Evolutionary conservation across 768 basidiomycete species (phyloP).

Genomic region (Mycena rebaudengoi): DNA sequence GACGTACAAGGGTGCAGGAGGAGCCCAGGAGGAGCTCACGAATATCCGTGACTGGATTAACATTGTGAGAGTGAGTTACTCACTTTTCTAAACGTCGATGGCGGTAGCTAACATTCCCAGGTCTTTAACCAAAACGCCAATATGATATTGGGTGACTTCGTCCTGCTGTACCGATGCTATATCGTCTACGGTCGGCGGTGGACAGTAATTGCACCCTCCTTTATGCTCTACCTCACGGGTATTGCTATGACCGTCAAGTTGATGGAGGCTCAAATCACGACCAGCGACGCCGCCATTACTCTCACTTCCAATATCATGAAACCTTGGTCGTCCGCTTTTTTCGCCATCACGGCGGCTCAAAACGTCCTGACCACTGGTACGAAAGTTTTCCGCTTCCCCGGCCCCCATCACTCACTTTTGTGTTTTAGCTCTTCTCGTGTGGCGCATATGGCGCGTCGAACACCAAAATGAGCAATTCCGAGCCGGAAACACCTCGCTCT

Average conservation of each 20-base stretch:
- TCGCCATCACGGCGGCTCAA: neutral
- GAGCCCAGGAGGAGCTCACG: neutral
- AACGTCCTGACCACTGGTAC: neutral
- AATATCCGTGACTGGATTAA: constrained; percentile 6
- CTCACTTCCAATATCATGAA: neutral
- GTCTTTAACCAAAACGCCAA: neutral
- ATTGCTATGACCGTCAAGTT: neutral
- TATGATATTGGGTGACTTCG: neutral
- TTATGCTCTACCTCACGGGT: neutral
- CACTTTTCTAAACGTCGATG: neutral
- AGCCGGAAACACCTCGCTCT: neutral
- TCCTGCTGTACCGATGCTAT: neutral
- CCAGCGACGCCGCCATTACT: neutral
- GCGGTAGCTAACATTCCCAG: neutral
- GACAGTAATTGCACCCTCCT: neutral
- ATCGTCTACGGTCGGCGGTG: neutral
- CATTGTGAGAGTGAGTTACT: neutral
- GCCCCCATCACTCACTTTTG: neutral
- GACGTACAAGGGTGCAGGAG: neutral
- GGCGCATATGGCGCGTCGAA: neutral
- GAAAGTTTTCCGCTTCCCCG: neutral
- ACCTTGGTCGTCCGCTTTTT: neutral
- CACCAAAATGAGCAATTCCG: neutral
- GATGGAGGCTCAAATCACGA: neutral
- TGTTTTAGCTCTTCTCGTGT: neutral